Evolutionary conservation across 192 early-diverging fungal species (phyloP).

Genomic region (Dissophora ornata): DNA sequence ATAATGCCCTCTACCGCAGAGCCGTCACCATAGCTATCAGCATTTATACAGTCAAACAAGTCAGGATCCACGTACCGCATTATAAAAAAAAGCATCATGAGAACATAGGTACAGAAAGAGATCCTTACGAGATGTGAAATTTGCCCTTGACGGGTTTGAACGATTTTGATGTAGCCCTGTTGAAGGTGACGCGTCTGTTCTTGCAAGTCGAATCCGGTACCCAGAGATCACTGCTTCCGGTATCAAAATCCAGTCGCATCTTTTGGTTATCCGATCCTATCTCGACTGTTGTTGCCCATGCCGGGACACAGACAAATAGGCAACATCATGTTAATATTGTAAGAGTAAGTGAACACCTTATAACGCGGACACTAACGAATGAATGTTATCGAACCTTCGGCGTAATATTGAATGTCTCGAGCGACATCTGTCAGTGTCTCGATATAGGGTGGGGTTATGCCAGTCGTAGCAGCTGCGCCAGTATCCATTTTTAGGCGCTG

Average conservation of each 20-base stretch:
- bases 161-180: slow-evolving; percentile 26
- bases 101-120: neutral
- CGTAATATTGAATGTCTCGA: slow-evolving; percentile 48
- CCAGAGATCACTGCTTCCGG: slow-evolving; percentile 81
- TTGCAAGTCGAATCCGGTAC: slow-evolving; percentile 51
- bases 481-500: slow-evolving; percentile 16
- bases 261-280: slow-evolving; percentile 50
- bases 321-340: too few species aligned
- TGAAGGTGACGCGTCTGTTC: slow-evolving; percentile 26
- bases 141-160: slow-evolving; percentile 42
- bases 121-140: slow-evolving; percentile 32
- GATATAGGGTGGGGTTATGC: slow-evolving; percentile 4
- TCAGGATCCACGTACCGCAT: neutral
- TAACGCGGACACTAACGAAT: too few species aligned
- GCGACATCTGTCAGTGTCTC: slow-evolving; percentile 40
- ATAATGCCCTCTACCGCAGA: slow-evolving; percentile 58
- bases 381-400: too few species aligned
- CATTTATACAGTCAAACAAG: neutral
- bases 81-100: too few species aligned
- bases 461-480: neutral
- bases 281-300: too few species aligned
- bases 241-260: slow-evolving; percentile 72
- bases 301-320: too few species aligned
- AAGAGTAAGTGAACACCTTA: too few species aligned
- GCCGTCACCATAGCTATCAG: slow-evolving; percentile 70